These are phyloP conservation scores for Ganoderma resinaceum DNA, from an alignment of 1,284 basidiomycete species.

Conservation along the genomic window DNA sequence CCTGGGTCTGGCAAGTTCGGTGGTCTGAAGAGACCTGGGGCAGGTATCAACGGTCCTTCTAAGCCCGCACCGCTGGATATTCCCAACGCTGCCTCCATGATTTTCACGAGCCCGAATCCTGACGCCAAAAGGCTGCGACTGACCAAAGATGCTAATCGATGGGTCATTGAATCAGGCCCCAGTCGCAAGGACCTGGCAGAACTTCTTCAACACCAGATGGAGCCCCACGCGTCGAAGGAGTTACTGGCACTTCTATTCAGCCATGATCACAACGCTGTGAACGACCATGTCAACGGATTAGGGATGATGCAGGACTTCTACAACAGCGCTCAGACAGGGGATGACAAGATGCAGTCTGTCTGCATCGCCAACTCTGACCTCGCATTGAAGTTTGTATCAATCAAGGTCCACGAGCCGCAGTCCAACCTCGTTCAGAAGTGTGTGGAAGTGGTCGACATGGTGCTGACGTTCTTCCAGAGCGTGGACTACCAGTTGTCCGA, in stretches of 20 bases:
- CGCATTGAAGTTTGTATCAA: constrained; percentile 92
- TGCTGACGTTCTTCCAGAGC: constrained; percentile 77
- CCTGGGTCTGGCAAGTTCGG: constrained; percentile 45
- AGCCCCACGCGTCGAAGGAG: constrained; percentile 80
- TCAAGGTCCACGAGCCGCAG: constrained; percentile 93
- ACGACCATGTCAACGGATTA: constrained; percentile 88
- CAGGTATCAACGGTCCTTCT: constrained; percentile 38
- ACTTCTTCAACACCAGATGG: constrained; percentile 91
- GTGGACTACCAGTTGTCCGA: constrained; percentile 87
- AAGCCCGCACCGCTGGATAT: constrained; percentile 42
- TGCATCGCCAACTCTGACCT: constrained; percentile 93
- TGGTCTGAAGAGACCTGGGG: constrained; percentile 59
- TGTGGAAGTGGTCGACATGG: constrained; percentile 86
- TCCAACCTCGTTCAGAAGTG: constrained; percentile 91
- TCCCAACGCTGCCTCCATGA: constrained; percentile 48
- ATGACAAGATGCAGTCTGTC: constrained; percentile 72
- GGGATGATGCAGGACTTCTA: constrained; percentile 81
- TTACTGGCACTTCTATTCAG: constrained; percentile 89
- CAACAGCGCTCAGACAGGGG: constrained; percentile 60
- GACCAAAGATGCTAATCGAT: constrained; percentile 80
- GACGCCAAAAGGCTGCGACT: constrained; percentile 81
- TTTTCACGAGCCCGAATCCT: constrained; percentile 74
- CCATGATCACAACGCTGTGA: constrained; percentile 95
- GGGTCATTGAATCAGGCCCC: constrained; percentile 86
- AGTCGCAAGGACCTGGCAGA: constrained; percentile 90